A percentile compares a stretch with the other conserved stretches of the same genome.
These are phyloP conservation scores for Rossbeevera mucosa DNA, from an alignment of 768 basidiomycete species.

Conservation along the genomic window DNA sequence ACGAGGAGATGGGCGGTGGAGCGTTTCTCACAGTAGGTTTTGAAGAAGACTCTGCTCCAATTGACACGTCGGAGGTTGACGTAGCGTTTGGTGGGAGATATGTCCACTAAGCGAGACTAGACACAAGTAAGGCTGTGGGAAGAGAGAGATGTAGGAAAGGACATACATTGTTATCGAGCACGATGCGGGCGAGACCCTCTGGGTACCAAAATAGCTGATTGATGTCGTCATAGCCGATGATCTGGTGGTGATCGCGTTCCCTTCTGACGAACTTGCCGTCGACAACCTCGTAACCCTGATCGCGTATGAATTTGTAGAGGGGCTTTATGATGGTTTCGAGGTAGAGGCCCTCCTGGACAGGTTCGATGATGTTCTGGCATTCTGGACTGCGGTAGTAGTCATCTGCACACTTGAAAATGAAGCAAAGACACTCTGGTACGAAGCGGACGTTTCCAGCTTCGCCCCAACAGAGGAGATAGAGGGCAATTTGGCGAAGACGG, in stretches of 20 bases:
- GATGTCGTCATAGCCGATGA: constrained; percentile 99
- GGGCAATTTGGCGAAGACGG: constrained; percentile 90
- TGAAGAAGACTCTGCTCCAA: constrained; percentile 96
- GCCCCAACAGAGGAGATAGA: constrained; percentile 97
- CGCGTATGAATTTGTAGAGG: constrained; percentile 90
- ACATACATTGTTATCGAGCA: constrained; percentile 79
- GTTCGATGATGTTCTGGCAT: constrained; percentile 90
- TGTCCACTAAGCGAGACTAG: constrained; percentile 87
- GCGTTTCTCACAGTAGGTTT: constrained; percentile 97
- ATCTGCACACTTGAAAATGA: constrained; percentile 99
- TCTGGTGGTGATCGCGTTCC: constrained; percentile 91
- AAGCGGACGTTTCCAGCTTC: constrained; percentile 98
- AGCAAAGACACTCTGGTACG: constrained; percentile 94
- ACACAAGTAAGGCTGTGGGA: constrained; percentile 8
- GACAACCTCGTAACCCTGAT: constrained; percentile 93
- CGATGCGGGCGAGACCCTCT: constrained; percentile 91
- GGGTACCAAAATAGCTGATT: constrained; percentile 99
- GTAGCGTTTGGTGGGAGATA: constrained; percentile 89
- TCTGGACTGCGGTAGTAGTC: constrained; percentile 98
- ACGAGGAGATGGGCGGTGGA: constrained; percentile 90
- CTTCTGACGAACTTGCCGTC: constrained; percentile 93
- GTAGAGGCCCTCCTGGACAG: constrained; percentile 92
- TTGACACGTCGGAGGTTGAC: constrained; percentile 88
- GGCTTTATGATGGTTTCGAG: constrained; percentile 90
- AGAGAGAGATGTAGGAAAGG: neutral